Percentiles rank a stretch among this genome's conserved stretches.
Evolutionary conservation across 2,329 filamentous ascomycete species (phyloP).

Genomic region (Coleophoma crateriformis): DNA sequence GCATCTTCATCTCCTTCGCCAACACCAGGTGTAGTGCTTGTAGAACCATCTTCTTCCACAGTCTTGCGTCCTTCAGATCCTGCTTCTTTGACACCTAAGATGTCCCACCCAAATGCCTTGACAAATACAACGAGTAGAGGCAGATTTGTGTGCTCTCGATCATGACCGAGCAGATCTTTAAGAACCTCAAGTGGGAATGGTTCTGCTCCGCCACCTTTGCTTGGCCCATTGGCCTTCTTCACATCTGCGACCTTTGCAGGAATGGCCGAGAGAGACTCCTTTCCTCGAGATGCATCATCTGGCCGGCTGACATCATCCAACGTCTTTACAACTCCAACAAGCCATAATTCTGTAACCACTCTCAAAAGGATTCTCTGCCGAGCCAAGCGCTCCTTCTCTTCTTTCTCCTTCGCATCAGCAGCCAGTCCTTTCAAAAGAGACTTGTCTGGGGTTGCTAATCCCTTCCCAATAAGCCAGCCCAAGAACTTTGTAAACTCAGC

Average conservation of each 20-base stretch:
- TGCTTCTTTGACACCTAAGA: conserved; percentile 71
- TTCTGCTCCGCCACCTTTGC: conserved; percentile 66
- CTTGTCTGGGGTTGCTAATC: conserved; percentile 87
- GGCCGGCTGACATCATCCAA: conserved; percentile 61
- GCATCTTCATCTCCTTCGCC: conserved; percentile 40
- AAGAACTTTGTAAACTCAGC: conserved; percentile 86
- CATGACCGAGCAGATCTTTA: conserved; percentile 90
- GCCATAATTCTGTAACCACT: conserved; percentile 93
- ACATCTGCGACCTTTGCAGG: conserved; percentile 57
- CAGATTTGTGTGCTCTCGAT: conserved; percentile 86
- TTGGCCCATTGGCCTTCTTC: conserved; percentile 48
- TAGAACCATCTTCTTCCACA: conserved; percentile 73
- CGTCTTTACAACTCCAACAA: conserved; percentile 81
- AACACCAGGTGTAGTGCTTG: conserved; percentile 36
- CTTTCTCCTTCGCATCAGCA: conserved; percentile 81
- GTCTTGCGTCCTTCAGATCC: conserved; percentile 76
- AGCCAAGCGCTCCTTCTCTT: conserved; percentile 88
- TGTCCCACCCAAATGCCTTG: conserved; percentile 94
- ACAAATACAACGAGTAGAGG: conserved; percentile 92
- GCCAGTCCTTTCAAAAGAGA: conserved; percentile 71
- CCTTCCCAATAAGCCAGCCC: conserved; percentile 87
- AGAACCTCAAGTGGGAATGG: conserved; percentile 96
- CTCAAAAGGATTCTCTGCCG: conserved; percentile 82
- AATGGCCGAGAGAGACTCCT: conserved; percentile 36
- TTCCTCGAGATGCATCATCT: conserved; percentile 51